phyloP scores from a whole-genome alignment of 2,329 filamentous ascomycete genomes.

The Stagonosporopsis vannaccii region DNA sequence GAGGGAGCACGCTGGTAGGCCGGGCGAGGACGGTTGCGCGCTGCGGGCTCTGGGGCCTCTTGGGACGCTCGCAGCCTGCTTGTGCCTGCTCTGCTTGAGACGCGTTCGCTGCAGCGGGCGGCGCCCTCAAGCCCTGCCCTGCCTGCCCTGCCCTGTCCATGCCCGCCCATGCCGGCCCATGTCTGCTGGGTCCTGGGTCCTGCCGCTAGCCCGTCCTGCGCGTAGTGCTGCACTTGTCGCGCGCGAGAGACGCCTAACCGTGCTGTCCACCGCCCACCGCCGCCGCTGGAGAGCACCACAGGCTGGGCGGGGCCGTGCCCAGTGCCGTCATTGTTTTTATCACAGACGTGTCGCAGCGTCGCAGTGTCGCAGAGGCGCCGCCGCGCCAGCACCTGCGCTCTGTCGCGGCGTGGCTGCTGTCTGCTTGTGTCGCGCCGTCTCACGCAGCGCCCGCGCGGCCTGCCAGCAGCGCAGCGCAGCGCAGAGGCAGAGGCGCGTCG shows the following conservation, averaged over 20 bases:
- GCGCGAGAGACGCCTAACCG: slow-evolving; percentile 7
- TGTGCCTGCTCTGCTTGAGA: slow-evolving; percentile 19
- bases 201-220: slow-evolving; percentile 15
- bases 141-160: background rate
- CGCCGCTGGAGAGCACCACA: too few relatives aligned
- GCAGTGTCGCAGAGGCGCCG: background rate
- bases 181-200: slow-evolving; percentile 17
- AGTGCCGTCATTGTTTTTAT: slow-evolving; percentile 29
- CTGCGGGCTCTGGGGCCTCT: background rate
- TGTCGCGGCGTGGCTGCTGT: background rate
- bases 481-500: background rate
- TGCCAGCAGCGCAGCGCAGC: too few relatives aligned
- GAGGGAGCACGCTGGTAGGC: slow-evolving; percentile 13
- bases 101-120: slow-evolving; percentile 13
- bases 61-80: slow-evolving; percentile 1
- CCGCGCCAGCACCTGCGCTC: too few relatives aligned
- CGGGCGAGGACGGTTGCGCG: background rate
- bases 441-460: background rate
- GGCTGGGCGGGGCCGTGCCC: slow-evolving; percentile 30
- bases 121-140: background rate
- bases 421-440: background rate
- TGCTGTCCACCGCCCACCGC: background rate
- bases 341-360: slow-evolving; percentile 14
- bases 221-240: slow-evolving; percentile 19
- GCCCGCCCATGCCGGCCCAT: slow-evolving; percentile 3